Evolutionary conservation across 2,329 filamentous ascomycete genomes (phyloP).

Genomic region (Trichoderma citrinoviride): DNA sequence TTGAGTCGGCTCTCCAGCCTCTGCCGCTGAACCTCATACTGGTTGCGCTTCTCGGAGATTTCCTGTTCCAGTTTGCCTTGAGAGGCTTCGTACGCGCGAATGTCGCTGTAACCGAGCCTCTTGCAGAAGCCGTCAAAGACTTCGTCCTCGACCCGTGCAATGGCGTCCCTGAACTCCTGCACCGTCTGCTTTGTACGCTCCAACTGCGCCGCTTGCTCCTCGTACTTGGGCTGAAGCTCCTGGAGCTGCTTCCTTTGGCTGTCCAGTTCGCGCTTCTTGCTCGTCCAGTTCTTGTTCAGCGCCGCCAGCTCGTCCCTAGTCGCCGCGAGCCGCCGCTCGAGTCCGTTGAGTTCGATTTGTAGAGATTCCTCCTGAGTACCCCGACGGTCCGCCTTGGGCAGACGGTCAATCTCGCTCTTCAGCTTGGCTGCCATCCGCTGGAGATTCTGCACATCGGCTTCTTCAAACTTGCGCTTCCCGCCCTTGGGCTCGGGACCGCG

Average conservation of each 20-base stretch:
- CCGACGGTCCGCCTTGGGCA: slow-evolving; percentile 75
- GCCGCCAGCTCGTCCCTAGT: slow-evolving; percentile 73
- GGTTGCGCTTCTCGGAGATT: slow-evolving; percentile 77
- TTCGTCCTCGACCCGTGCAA: slow-evolving; percentile 81
- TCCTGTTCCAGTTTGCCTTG: slow-evolving; percentile 92
- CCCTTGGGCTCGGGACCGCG: slow-evolving; percentile 73
- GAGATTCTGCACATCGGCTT: slow-evolving; percentile 84
- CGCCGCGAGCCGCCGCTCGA: slow-evolving; percentile 73
- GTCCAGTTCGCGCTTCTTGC: slow-evolving; percentile 78
- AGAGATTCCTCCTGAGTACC: slow-evolving; percentile 76
- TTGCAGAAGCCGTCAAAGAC: slow-evolving; percentile 84
- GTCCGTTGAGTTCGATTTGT: slow-evolving; percentile 72
- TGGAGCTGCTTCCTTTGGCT: slow-evolving; percentile 69
- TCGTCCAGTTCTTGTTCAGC: slow-evolving; percentile 77
- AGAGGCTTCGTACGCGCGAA: slow-evolving; percentile 89
- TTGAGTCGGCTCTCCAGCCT: slow-evolving; percentile 62
- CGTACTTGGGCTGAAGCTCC: slow-evolving; percentile 74
- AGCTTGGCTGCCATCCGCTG: slow-evolving; percentile 72
- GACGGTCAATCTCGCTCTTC: slow-evolving; percentile 70
- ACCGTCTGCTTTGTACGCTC: slow-evolving; percentile 54
- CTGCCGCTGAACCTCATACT: slow-evolving; percentile 82
- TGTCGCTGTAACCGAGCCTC: slow-evolving; percentile 80
- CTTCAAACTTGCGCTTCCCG: slow-evolving; percentile 80
- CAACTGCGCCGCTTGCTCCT: slow-evolving; percentile 67
- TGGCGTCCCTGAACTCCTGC: slow-evolving; percentile 56